These are phyloP conservation scores for Coemansia sp. DNA, from an alignment of 192 early-diverging fungal genomes.

Conservation along the genomic window DNA sequence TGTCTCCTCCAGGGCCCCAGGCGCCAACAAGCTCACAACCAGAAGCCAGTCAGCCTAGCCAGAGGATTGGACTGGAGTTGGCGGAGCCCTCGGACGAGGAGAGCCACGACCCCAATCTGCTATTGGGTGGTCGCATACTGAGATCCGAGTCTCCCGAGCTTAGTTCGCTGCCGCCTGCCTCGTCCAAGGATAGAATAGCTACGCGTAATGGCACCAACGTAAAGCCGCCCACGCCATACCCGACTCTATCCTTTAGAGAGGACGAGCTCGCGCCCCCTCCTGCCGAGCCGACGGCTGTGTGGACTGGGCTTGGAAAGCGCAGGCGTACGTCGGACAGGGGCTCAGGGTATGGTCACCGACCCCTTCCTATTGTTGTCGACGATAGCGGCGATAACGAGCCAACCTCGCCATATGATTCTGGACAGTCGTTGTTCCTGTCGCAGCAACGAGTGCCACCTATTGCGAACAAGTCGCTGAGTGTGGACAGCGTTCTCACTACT, in stretches of 20 bases:
- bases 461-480: slow-evolving; percentile 7
- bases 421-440: slow-evolving; percentile 6
- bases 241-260: neutral
- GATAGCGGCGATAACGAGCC: slow-evolving; percentile 1
- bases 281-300: neutral
- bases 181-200: neutral
- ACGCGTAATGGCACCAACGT: neutral
- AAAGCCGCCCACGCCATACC: slow-evolving; percentile 1
- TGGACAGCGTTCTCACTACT: neutral
- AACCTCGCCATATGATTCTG: neutral
- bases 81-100: slow-evolving; percentile 13
- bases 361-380: slow-evolving; percentile 28
- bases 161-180: neutral
- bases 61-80: neutral
- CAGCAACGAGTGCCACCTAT: neutral
- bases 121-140: neutral
- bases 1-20: neutral
- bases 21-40: neutral
- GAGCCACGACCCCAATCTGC: slow-evolving; percentile 17
- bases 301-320: slow-evolving; percentile 46
- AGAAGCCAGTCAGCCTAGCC: neutral
- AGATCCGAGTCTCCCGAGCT: slow-evolving; percentile 16
- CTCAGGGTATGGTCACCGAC: slow-evolving; percentile 21
- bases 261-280: neutral
- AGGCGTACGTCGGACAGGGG: slow-evolving; percentile 25